Base-by-base conservation (phyloP, 169 alveolate genomes). In the Eimeria acervulina region DNA sequence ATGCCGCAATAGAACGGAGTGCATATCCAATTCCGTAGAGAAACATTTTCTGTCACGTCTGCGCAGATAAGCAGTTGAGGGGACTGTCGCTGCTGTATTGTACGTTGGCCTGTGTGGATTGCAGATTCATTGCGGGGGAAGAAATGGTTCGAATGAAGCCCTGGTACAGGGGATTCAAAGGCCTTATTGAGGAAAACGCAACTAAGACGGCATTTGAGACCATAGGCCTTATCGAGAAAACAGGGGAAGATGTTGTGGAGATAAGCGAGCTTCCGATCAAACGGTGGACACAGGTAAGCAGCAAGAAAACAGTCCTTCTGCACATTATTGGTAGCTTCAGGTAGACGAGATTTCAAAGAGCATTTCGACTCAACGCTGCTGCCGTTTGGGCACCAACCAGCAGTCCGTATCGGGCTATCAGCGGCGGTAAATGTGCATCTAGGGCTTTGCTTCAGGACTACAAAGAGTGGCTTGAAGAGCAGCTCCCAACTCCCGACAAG, bases 91-190 rank as follows among this genome's bases (percentile, higher is more conserved):
- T 51, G 74, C 68, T 31, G 28, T 42, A n/a, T n/a, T n/a, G 70
- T 40, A n/a, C 26, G 59, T 63, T 55, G 36, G 63, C 13, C 23
- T 85, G 55, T 28, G 28, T 23, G 51, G 51, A 38, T 36, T 59
- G 61, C 44, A 95, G 96, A 33, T 96, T 78, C 80, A 28, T 98
- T 97, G 95, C 97, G 98, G 96, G 98, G n/a, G 98, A 97, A 95
- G 98, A 97, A 7, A 98, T 99, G 98, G 95, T 97, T 89, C 98
- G 98, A 19, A 98, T 99, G 98, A 96, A 96, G 31, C 99, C 99
- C 15, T 99, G 99, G 99, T 99, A 98, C 97, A 97, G 98, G 96
- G 99, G 99, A 61, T 99, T 98, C 96, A 97, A 97, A 40, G 99
- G 99, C 31, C 96, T 97, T 66, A 99, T 99, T 61, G 98, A 96